phyloP scores from a whole-genome alignment of 2,329 filamentous ascomycete genomes.

The Fusarium veterinarium region DNA sequence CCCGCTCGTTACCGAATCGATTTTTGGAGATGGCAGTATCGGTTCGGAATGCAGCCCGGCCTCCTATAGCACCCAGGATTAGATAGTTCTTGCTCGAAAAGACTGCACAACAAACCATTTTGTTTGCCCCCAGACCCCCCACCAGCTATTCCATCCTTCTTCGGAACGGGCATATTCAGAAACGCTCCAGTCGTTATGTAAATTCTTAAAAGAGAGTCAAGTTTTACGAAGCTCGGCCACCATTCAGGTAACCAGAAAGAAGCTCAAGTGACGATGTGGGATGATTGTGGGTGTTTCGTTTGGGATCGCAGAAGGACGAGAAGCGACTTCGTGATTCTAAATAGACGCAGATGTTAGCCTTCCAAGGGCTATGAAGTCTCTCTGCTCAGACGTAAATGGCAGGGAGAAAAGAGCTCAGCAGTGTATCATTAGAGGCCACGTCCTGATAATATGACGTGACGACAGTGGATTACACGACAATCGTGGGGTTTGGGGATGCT shows the following conservation, averaged over 20 bases:
- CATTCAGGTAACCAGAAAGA: slow-evolving; percentile 41
- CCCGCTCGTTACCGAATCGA: slow-evolving; percentile 75
- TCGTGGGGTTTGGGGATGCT: slow-evolving; percentile 19
- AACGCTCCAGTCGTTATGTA: slow-evolving; percentile 37
- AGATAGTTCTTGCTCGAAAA: slow-evolving; percentile 8
- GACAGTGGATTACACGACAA: slow-evolving; percentile 26
- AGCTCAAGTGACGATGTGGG: slow-evolving; percentile 30
- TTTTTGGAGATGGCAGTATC: slow-evolving; percentile 88
- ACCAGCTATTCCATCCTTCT: slow-evolving; percentile 53
- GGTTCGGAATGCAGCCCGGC: slow-evolving; percentile 79
- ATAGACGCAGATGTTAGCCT: slow-evolving; percentile 15
- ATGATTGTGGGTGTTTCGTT: slow-evolving; percentile 22
- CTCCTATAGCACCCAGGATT: slow-evolving; percentile 62
- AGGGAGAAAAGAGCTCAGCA: slow-evolving; percentile 4
- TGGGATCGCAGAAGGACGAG: slow-evolving; percentile 29
- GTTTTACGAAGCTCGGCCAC: slow-evolving; percentile 35
- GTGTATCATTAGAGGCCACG: slow-evolving; percentile 35
- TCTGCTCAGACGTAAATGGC: neutral
- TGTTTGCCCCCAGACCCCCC: slow-evolving; percentile 49
- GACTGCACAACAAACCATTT: slow-evolving; percentile 50
- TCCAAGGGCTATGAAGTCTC: slow-evolving; percentile 9
- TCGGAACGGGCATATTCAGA: slow-evolving; percentile 52
- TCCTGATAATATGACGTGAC: slow-evolving; percentile 42
- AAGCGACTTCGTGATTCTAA: slow-evolving; percentile 15
- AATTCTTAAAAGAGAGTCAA: slow-evolving; percentile 42